These are phyloP conservation scores for Chaetothyriales sp. DNA, from an alignment of 2,329 filamentous ascomycete genomes.

Conservation along the genomic window DNA sequence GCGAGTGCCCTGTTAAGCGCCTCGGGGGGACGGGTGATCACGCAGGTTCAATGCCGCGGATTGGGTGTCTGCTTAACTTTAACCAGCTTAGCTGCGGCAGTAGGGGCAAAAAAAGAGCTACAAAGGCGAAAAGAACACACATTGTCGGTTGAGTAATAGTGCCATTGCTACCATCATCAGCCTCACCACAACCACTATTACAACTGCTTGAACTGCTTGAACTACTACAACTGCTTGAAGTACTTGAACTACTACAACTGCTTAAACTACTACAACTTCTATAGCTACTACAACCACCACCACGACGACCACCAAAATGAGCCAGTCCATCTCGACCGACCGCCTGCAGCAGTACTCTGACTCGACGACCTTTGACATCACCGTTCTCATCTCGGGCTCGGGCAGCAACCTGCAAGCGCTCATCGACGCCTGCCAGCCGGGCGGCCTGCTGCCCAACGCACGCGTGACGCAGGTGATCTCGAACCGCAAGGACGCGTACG, in stretches of 20 bases:
- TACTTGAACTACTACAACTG: too few relatives aligned
- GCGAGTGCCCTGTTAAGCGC: too few relatives aligned
- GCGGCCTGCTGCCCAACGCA: conserved; percentile 33
- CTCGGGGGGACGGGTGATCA: not conserved
- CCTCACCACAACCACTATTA: not conserved
- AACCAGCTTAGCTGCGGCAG: not conserved
- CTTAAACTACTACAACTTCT: not conserved
- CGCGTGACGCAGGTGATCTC: conserved; percentile 52
- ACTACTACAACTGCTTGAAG: too few relatives aligned
- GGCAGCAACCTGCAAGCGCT: conserved; percentile 72
- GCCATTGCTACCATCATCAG: not conserved
- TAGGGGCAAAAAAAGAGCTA: not conserved
- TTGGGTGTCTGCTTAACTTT: not conserved
- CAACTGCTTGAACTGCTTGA: too few relatives aligned
- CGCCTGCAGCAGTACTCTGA: conserved; percentile 10
- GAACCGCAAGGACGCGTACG: conserved; percentile 51
- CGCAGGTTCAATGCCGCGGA: not conserved
- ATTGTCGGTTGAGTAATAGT: too few relatives aligned
- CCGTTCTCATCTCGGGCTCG: conserved; percentile 58
- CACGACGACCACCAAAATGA: not conserved
- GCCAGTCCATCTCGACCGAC: conserved; percentile 7
- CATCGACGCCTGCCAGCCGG: conserved; percentile 44
- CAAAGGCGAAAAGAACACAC: not conserved
- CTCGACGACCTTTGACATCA: conserved; percentile 26
- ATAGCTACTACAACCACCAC: not conserved